Evolutionary conservation across 805 yeast genomes (phyloP), one percentile per base, ranked within the genome.

Genomic region (Metschnikowia koreensis): DNA sequence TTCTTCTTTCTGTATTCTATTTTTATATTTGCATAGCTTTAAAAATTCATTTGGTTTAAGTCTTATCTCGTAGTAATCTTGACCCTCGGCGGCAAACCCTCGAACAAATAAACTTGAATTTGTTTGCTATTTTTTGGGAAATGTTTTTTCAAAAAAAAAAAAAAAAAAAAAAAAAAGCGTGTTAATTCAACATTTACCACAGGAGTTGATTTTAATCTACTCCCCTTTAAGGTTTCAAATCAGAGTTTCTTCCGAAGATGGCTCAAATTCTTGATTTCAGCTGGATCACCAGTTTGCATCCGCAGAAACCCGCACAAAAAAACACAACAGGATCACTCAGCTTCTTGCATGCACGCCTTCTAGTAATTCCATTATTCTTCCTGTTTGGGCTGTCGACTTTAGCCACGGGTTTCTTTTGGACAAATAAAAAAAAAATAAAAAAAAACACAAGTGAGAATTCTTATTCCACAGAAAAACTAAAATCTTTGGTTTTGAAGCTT

Each of bases 1-100:
- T 52, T 55, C 51, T 52, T 41, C 50, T 43, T 37, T 52, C 46
- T 53, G 57, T 56, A 53, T 50, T 53, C 50, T 54, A 53, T 51
- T 46, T 46, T 43, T 50, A 52, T 47, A 45, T 39, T 56, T 51
- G 60, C 60, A 56, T 56, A 56, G 54, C 46, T 47, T 38, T 41
- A 44, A 40, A 47, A 46, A 51, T 38, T 50, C 50, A 44, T 47
- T 44, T 37, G 38, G 48, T 44, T 29, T 39, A 16, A 39, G 41
- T 39, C 12, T 12, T 31, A n/a, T n/a, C 4, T 22, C 22, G 22
- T 22, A 22, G 2, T 22, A 4, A 22, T 3, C 22, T 22, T 22
- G 2, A 3, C 22, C 22, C 22, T 4, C 22, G 34, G 34, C 34
- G 34, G 34, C 34, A 31, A 31, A 31, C 13, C 4, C 22, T 22